These are phyloP conservation scores for Picochlorum sp. DNA, from an alignment of 139 green algal species.

Conservation along the genomic window DNA sequence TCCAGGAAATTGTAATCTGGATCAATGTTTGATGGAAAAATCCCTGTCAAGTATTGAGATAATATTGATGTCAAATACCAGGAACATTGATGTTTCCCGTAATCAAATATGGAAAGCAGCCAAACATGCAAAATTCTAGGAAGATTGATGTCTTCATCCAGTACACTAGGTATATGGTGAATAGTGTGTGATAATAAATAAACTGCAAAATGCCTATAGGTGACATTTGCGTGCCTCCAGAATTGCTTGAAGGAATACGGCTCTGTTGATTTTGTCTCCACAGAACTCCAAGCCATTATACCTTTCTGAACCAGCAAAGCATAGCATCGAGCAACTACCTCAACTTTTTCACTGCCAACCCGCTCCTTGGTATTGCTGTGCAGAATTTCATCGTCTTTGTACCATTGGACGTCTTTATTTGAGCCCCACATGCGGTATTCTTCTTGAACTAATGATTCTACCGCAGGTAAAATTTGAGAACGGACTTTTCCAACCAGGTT, in stretches of 20 bases:
- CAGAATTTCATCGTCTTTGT: too few relatives aligned
- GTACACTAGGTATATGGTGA: not conserved
- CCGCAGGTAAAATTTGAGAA: not conserved
- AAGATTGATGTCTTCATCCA: not conserved
- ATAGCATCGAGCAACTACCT: conserved; percentile 3
- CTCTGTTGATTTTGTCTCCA: not conserved
- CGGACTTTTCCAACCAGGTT: not conserved
- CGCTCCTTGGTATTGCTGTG: too few relatives aligned
- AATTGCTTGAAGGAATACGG: conserved; percentile 3
- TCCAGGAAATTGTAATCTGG: not conserved
- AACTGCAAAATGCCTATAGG: not conserved
- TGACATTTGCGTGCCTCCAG: conserved; percentile 5
- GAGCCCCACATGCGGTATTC: conserved; percentile 5
- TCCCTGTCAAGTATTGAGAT: not conserved
- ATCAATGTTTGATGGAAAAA: not conserved
- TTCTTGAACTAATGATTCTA: not conserved
- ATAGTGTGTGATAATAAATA: conserved; percentile 4
- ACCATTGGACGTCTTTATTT: too few relatives aligned
- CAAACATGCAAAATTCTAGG: not conserved
- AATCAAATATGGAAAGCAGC: conserved; percentile 5
- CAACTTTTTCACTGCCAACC: conserved; percentile 8
- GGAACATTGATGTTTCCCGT: not conserved
- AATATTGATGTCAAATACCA: conserved; percentile 8
- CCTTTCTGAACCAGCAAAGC: not conserved
- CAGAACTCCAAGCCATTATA: not conserved